These are phyloP conservation scores for Tricholoma terreum DNA, from an alignment of 768 basidiomycete species.

Conservation along the genomic window DNA sequence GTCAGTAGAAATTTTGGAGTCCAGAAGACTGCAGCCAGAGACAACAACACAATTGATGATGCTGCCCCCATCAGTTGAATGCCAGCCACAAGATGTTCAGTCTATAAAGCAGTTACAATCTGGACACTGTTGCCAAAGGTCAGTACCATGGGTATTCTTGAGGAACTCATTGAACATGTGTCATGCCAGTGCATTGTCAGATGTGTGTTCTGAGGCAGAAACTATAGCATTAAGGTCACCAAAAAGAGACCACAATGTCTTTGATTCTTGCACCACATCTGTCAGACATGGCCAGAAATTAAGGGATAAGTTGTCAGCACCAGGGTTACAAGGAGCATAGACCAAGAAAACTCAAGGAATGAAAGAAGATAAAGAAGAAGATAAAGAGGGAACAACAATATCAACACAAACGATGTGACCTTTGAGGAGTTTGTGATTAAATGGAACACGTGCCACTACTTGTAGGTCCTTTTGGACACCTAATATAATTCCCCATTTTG, in stretches of 20 bases:
- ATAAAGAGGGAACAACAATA: slow-evolving; percentile 7
- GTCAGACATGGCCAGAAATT: too few species aligned
- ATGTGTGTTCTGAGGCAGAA: slow-evolving; percentile 5
- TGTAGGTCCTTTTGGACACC: slow-evolving; percentile 7
- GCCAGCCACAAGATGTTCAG: slow-evolving; percentile 12
- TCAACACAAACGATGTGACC: slow-evolving; percentile 10
- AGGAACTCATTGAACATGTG: slow-evolving; percentile 9
- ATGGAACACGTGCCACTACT: background rate
- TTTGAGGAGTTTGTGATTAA: slow-evolving; percentile 1
- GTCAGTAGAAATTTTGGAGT: slow-evolving; percentile 3
- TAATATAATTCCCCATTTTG: slow-evolving; percentile 9
- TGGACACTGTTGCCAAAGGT: slow-evolving; percentile 12
- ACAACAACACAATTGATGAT: slow-evolving; percentile 21
- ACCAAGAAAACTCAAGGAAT: slow-evolving; percentile 11
- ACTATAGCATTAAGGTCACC: slow-evolving; percentile 18
- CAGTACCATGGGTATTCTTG: slow-evolving; percentile 3
- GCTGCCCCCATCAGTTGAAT: slow-evolving; percentile 7
- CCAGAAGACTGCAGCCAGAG: slow-evolving; percentile 3
- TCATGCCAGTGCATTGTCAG: slow-evolving; percentile 1
- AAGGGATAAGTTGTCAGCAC: background rate
- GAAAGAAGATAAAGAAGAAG: background rate
- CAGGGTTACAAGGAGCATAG: slow-evolving; percentile 16
- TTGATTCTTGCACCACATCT: background rate
- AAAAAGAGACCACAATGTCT: slow-evolving; percentile 6
- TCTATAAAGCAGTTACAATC: slow-evolving; percentile 8